These are phyloP conservation scores for Fraxinus latifolia DNA, from an alignment of 305 asterid genomes.

Conservation along the genomic window DNA sequence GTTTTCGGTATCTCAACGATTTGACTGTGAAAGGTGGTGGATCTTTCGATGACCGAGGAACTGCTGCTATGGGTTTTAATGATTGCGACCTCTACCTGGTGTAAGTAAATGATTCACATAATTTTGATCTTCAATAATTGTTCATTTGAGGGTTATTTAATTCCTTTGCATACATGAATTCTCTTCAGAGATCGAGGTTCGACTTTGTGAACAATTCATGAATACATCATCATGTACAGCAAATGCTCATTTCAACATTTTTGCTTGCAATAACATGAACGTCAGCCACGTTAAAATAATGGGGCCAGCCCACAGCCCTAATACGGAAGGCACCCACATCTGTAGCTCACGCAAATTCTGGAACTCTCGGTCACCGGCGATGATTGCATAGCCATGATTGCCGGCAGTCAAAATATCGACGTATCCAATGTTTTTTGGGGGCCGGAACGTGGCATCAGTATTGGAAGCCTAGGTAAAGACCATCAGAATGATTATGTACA, in stretches of 20 bases:
- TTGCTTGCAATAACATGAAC: constrained; percentile 44
- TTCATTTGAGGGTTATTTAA: not conserved
- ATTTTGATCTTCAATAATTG: not conserved
- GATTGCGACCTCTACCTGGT: constrained; percentile 41
- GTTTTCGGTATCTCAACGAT: constrained; percentile 39
- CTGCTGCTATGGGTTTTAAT: constrained; percentile 22
- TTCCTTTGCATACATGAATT: not conserved
- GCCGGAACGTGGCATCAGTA: constrained; percentile 67
- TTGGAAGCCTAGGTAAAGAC: constrained; percentile 54
- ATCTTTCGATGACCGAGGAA: constrained; percentile 66
- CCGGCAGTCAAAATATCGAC: constrained; percentile 40
- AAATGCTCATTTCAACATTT: constrained; percentile 46
- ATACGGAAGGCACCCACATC: constrained; percentile 68
- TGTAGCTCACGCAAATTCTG: constrained; percentile 38
- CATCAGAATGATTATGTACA: constrained; percentile 42
- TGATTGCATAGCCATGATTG: constrained; percentile 51
- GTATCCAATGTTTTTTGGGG: constrained; percentile 46
- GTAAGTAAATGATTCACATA: constrained; percentile 36
- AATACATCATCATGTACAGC: constrained; percentile 29
- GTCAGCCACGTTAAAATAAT: constrained; percentile 25
- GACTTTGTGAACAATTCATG: constrained; percentile 44
- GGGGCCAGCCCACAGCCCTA: constrained; percentile 58
- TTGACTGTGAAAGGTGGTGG: constrained; percentile 65
- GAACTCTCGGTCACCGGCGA: constrained; percentile 19
- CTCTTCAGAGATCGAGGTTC: constrained; percentile 44